Conservation (phyloP, 371 early-diverging fungal genomes). For the Zopfochytrium polystomum region DNA sequence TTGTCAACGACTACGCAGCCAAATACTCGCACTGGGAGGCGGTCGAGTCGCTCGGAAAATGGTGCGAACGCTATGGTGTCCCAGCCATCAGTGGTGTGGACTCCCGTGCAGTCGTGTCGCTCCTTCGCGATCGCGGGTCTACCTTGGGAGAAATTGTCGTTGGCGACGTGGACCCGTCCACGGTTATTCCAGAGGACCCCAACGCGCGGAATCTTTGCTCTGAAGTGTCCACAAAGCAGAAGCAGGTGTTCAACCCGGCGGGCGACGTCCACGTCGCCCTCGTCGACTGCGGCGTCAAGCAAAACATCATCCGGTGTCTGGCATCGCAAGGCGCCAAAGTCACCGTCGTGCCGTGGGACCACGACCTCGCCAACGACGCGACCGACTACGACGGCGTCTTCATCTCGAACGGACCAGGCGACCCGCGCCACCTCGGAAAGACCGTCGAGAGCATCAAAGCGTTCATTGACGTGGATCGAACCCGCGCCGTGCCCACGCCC, state of each 20-base stretch:
- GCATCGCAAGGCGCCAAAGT: slow-evolving; percentile 75
- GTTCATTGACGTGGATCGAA: slow-evolving; percentile 35
- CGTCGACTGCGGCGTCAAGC: slow-evolving; percentile 87
- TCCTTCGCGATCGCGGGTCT: slow-evolving; percentile 80
- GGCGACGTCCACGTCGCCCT: slow-evolving; percentile 41
- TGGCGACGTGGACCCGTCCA: slow-evolving; percentile 44
- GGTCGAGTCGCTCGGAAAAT: slow-evolving; percentile 76
- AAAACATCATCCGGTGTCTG: slow-evolving; percentile 86
- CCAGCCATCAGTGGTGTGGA: slow-evolving; percentile 93
- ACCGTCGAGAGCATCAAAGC: slow-evolving; percentile 71
- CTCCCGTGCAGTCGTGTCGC: slow-evolving; percentile 85
- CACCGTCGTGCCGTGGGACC: slow-evolving; percentile 83
- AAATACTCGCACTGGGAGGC: slow-evolving; percentile 93
- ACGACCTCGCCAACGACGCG: slow-evolving; percentile 57
- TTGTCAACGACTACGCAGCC: slow-evolving; percentile 80
- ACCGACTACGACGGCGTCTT: slow-evolving; percentile 82
- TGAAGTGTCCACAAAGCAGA: slow-evolving; percentile 65
- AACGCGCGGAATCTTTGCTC: slow-evolving; percentile 77
- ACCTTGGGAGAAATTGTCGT: slow-evolving; percentile 72
- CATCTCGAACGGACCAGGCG: slow-evolving; percentile 92
- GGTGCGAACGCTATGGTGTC: slow-evolving; percentile 82
- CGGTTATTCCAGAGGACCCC: slow-evolving; percentile 57
- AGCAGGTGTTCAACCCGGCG: slow-evolving; percentile 67
- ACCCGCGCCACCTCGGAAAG: slow-evolving; percentile 65
- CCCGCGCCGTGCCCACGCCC: slow-evolving; percentile 60